Conservation (phyloP, 139 green algal species). For the Nannochloris sp. region DNA sequence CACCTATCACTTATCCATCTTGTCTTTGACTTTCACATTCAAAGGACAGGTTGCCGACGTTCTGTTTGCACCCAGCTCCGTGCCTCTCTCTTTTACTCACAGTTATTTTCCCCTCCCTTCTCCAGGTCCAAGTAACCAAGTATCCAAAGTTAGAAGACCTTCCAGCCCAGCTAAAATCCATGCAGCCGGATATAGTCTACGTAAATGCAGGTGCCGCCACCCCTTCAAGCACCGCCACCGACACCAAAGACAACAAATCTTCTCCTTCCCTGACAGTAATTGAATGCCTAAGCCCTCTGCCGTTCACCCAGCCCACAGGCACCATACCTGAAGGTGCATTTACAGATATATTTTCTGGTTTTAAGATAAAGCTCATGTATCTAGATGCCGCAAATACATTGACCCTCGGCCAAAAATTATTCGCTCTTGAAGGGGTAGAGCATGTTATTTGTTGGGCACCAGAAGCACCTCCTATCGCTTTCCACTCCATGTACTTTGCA, state of each 20-base stretch:
- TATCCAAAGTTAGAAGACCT: slow-evolving; percentile 38
- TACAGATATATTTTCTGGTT: too few species aligned
- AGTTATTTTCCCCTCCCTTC: too few species aligned
- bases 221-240: too few species aligned
- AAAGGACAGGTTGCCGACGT: neutral
- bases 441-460: slow-evolving; percentile 50
- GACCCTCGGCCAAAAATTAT: slow-evolving; percentile 1
- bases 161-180: slow-evolving; percentile 14
- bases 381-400: neutral
- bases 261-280: too few species aligned
- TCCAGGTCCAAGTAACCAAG: slow-evolving; percentile 42
- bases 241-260: too few species aligned
- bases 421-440: neutral
- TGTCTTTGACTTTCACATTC: neutral
- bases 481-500: slow-evolving; percentile 53
- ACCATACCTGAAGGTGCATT: too few species aligned
- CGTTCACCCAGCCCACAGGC: too few species aligned
- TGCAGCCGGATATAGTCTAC: slow-evolving; percentile 54
- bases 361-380: slow-evolving; percentile 3
- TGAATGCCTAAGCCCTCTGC: too few species aligned
- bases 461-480: slow-evolving; percentile 13
- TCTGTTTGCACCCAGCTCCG: too few species aligned
- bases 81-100: too few species aligned
- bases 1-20: neutral
- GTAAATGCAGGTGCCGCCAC: slow-evolving; percentile 23